These are phyloP conservation scores for Pseudopithomyces chartarum DNA, from an alignment of 2,329 filamentous ascomycete genomes.

Conservation along the genomic window DNA sequence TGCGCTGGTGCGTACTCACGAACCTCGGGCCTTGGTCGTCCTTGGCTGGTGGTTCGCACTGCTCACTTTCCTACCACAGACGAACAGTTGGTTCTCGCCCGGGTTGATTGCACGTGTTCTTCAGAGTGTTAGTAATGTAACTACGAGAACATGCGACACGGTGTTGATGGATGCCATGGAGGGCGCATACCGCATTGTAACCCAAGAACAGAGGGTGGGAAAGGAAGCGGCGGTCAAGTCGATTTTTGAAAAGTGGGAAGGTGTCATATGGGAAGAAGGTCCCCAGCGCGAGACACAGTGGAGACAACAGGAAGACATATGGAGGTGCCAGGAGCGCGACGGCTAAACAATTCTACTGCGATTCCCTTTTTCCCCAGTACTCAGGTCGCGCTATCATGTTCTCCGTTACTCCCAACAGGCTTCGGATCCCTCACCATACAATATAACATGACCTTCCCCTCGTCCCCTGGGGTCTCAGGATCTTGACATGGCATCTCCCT, in stretches of 20 bases:
- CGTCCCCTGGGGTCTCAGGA: conserved; percentile 55
- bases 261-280: conserved; percentile 33
- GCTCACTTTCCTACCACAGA: conserved; percentile 22
- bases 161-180: conserved; percentile 22
- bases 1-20: conserved; percentile 23
- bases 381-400: too few species aligned
- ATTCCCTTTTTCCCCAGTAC: neutral
- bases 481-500: conserved; percentile 72
- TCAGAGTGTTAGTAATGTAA: conserved; percentile 24
- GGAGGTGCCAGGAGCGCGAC: conserved; percentile 20
- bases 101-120: conserved; percentile 20
- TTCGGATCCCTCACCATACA: conserved; percentile 52
- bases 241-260: conserved; percentile 34
- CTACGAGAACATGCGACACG: conserved; percentile 17
- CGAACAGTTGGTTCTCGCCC: conserved; percentile 30
- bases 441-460: conserved; percentile 48
- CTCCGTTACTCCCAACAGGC: neutral
- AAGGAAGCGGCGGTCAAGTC: conserved; percentile 27
- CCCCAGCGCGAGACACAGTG: conserved; percentile 23
- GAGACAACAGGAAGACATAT: conserved; percentile 1
- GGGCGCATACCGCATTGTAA: conserved; percentile 26
- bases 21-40: conserved; percentile 33
- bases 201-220: conserved; percentile 15
- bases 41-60: conserved; percentile 38
- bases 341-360: neutral